Evolutionary conservation across 176 grass and related monocot genomes (phyloP).

Genomic region (Oryza coarctata): DNA sequence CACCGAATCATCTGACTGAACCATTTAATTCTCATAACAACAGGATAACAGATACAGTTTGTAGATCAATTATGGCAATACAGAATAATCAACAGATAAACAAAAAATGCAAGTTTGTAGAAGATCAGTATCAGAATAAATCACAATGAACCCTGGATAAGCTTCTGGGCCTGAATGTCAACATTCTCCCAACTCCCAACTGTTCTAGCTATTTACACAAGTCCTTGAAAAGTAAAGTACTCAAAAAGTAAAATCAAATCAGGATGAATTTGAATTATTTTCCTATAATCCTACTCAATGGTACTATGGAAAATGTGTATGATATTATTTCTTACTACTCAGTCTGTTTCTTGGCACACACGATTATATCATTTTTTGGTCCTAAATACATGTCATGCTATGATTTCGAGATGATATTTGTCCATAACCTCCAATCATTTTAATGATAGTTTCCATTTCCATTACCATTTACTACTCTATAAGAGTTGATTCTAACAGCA

Average conservation of each 20-base stretch:
- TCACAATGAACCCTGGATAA: not conserved
- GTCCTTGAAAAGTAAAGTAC: not conserved
- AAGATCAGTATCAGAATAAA: constrained; percentile 7
- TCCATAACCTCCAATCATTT: not conserved
- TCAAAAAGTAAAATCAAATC: not conserved
- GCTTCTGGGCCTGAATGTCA: not conserved
- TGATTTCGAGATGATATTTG: not conserved
- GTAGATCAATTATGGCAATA: not conserved
- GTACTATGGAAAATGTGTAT: not conserved
- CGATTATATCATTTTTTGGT: not conserved
- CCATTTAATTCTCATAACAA: not conserved
- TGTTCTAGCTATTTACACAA: not conserved
- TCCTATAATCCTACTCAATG: not conserved
- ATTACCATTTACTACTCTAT: not conserved
- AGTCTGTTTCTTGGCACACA: not conserved
- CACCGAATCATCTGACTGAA: constrained; percentile 12
- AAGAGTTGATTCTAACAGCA: not conserved
- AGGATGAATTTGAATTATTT: not conserved
- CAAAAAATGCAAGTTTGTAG: not conserved
- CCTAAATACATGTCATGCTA: not conserved
- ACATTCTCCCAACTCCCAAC: not conserved
- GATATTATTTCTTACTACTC: not conserved
- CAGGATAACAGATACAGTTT: constrained; percentile 5
- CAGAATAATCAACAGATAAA: constrained; percentile 4
- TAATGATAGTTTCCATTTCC: not conserved